These are phyloP conservation scores for Coccinonectria pachysandricola DNA, from an alignment of 2,329 filamentous ascomycete species.

Conservation along the genomic window DNA sequence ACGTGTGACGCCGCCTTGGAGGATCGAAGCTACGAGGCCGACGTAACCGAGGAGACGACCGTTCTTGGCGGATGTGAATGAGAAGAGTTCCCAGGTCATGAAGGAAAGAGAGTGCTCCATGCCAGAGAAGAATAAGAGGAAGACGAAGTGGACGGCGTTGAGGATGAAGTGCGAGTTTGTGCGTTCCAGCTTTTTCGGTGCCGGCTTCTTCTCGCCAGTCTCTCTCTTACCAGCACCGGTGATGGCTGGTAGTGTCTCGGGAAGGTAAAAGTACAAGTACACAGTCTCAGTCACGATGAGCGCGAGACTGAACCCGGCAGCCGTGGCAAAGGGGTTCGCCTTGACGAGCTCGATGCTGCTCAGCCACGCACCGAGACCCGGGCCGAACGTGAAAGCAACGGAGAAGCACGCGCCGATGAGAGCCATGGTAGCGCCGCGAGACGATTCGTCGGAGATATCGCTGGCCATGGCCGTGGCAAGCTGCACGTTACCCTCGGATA, in stretches of 20 bases:
- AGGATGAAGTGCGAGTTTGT: constrained; percentile 79
- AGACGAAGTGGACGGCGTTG: constrained; percentile 77
- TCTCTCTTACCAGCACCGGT: constrained; percentile 22
- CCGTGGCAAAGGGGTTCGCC: constrained; percentile 87
- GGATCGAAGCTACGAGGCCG: constrained; percentile 79
- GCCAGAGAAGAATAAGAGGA: constrained; percentile 93
- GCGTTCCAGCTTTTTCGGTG: constrained; percentile 30
- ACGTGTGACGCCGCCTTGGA: constrained; percentile 86
- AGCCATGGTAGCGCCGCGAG: constrained; percentile 86
- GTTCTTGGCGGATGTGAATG: constrained; percentile 67
- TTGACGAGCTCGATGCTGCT: constrained; percentile 67
- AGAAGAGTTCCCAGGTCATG: constrained; percentile 92
- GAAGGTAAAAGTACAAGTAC: constrained; percentile 75
- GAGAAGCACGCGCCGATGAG: constrained; percentile 94
- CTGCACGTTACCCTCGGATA: constrained; percentile 96
- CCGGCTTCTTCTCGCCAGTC: constrained; percentile 12
- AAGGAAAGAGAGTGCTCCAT: constrained; percentile 98
- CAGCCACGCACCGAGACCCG: constrained; percentile 79
- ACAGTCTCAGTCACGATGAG: constrained; percentile 79
- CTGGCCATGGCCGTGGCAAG: constrained; percentile 92
- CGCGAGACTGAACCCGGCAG: constrained; percentile 76
- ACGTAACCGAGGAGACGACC: constrained; percentile 83
- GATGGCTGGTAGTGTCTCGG: constrained; percentile 69
- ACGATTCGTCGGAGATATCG: constrained; percentile 80
- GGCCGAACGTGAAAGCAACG: constrained; percentile 93